These are phyloP conservation scores for Termitomyces heimii DNA, from an alignment of 768 basidiomycete species.

Conservation along the genomic window DNA sequence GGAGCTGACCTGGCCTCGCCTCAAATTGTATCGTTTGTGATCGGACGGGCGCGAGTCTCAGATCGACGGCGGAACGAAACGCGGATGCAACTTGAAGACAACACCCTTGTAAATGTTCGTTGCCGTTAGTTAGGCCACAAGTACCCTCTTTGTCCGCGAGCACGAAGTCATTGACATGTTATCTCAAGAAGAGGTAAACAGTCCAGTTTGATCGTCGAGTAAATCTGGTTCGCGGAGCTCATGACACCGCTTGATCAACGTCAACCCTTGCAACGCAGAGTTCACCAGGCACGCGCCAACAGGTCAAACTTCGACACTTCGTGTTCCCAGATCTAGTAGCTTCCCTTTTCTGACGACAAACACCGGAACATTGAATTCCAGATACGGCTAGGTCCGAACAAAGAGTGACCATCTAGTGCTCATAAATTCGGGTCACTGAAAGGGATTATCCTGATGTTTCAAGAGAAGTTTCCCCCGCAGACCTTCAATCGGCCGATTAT, in stretches of 20 bases:
- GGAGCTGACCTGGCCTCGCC: conserved; percentile 14
- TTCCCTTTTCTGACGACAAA: conserved; percentile 33
- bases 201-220: conserved; percentile 35
- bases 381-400: conserved; percentile 45
- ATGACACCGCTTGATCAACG: conserved; percentile 39
- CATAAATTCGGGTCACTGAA: conserved; percentile 28
- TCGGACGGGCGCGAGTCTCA: conserved; percentile 38
- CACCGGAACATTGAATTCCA: conserved; percentile 41
- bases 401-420: conserved; percentile 27
- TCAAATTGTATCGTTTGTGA: conserved; percentile 27
- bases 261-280: conserved; percentile 36
- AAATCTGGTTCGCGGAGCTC: conserved; percentile 40
- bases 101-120: conserved; percentile 27
- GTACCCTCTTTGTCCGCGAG: conserved; percentile 34
- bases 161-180: conserved; percentile 37
- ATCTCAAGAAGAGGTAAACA: conserved; percentile 37
- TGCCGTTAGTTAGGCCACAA: conserved; percentile 18
- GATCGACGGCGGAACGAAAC: conserved; percentile 39
- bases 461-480: conserved; percentile 16
- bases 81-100: conserved; percentile 34
- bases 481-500: conserved; percentile 21
- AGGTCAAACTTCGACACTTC: conserved; percentile 40
- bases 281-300: conserved; percentile 38
- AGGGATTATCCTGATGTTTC: conserved; percentile 29
- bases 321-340: conserved; percentile 30